Base-by-base conservation (phyloP, 257 asterid species). In the Nicotiana tomentosiformis region DNA sequence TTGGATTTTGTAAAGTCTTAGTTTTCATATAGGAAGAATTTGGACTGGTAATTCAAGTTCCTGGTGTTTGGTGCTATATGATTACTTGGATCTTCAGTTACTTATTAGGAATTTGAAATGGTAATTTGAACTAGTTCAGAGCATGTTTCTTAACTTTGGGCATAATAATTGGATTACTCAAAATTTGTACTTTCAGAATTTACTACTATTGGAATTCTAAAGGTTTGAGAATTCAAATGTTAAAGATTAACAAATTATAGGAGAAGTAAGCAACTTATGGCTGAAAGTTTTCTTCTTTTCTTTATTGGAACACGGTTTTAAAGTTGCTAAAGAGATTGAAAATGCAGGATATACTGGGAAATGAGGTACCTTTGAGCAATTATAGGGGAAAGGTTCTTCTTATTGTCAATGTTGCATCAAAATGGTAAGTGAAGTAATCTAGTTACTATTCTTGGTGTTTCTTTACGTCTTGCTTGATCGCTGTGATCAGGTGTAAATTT, bases 321-420 rank as follows among this genome's bases (percentile, higher is more conserved):
- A 46, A 30, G 49, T 60, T 67, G 12, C 81, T 85, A 53, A 67
- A 37, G 61, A 32, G 84, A 81, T 82, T 30, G 61, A 66, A 35
- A 84, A 33, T 82, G 72, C 97, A 94, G 97, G 98, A 93, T 89
- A 88, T 88, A 84, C 86, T 74, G 32, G 97, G 98, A 77, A 90
- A 91, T 83, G 97, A 91, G 80, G 95, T 93, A 77, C 88, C 93
- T 70, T 88, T 94, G 81, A 89, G 92, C 90, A 90, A 85, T 84
- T 95, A 95, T 88, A 82, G 49, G 32, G 98, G 98, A 72, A 92
- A 92, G 87, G 98, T 91, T 84, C 87, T 93, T 82, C 91, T 94
- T 81, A 84, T 94, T 46, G 97, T 94, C 77, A 93, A 94, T 86
- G 97, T 93, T 79, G 98, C 98, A 84, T 94, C 98, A 5, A 90